Evolutionary conservation across 1,139 yeast genomes (phyloP).

Genomic region (Saccharomyces pastorianus): DNA sequence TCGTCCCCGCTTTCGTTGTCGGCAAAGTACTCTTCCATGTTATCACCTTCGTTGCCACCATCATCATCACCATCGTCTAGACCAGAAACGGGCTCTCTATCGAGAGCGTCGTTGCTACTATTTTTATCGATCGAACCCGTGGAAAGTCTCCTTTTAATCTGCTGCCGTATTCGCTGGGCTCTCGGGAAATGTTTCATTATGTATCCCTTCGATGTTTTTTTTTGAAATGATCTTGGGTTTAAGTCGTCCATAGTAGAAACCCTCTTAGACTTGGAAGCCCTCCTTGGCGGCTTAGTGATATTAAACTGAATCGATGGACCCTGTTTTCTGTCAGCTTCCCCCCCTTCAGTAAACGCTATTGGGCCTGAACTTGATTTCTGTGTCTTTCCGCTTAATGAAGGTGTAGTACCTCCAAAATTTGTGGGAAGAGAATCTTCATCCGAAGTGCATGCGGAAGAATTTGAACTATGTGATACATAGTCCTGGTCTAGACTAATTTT

Average conservation of each 20-base stretch:
- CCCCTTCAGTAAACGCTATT: neutral
- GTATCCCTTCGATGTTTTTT: constrained; percentile 9
- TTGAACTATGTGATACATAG: neutral
- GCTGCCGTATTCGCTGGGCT: constrained; percentile 16
- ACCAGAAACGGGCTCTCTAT: neutral
- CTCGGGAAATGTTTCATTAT: constrained; percentile 15
- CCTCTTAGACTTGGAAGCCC: neutral
- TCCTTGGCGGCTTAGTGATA: constrained; percentile 20
- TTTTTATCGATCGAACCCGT: constrained; percentile 9
- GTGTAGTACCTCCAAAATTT: neutral
- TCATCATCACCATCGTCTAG: constrained; percentile 19
- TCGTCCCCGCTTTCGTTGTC: constrained; percentile 27
- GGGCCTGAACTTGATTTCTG: neutral
- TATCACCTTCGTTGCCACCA: constrained; percentile 21
- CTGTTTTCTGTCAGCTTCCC: neutral
- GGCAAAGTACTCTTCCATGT: constrained; percentile 30
- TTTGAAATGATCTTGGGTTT: neutral
- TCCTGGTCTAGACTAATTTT: neutral
- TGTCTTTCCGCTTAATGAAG: neutral
- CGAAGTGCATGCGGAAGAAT: neutral
- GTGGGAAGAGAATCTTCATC: neutral
- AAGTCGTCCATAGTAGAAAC: neutral
- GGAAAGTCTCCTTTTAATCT: constrained; percentile 16
- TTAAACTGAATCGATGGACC: constrained; percentile 25
- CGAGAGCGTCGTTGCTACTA: neutral